Conservation (phyloP, 1,284 basidiomycete genomes). For the Ustilago loliicola region DNA sequence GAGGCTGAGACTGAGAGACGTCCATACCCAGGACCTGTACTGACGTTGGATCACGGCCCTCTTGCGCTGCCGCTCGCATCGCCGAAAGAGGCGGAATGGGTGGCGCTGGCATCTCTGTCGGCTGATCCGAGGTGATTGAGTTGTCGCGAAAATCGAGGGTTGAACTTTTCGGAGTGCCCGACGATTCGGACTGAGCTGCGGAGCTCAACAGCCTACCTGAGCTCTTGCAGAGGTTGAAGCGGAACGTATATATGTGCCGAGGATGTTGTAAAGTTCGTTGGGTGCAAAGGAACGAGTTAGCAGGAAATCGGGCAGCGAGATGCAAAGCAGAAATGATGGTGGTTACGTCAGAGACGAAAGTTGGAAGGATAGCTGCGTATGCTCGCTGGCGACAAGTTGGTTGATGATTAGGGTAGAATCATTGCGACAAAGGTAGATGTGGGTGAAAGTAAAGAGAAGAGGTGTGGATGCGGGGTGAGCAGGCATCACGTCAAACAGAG, state of each 20-base stretch:
- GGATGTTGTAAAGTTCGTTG: too few relatives aligned
- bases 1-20: constrained; percentile 24
- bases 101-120: constrained; percentile 8
- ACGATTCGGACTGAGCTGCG: not conserved
- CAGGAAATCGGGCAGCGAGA: too few relatives aligned
- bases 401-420: not conserved
- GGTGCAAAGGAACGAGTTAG: too few relatives aligned
- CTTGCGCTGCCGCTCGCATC: constrained; percentile 12
- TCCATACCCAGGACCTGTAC: constrained; percentile 49
- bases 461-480: not conserved
- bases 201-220: not conserved
- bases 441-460: not conserved
- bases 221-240: not conserved
- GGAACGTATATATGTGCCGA: too few relatives aligned
- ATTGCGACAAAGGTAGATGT: not conserved
- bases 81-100: constrained; percentile 25
- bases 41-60: constrained; percentile 18
- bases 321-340: too few relatives aligned
- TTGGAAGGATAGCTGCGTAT: not conserved
- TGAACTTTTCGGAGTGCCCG: not conserved
- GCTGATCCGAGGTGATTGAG: not conserved
- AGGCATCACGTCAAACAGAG: not conserved
- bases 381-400: not conserved
- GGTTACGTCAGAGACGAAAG: not conserved
- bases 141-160: not conserved